These are phyloP conservation scores for Kregervanrija fluxuum DNA, from an alignment of 805 yeast species.

Conservation along the genomic window DNA sequence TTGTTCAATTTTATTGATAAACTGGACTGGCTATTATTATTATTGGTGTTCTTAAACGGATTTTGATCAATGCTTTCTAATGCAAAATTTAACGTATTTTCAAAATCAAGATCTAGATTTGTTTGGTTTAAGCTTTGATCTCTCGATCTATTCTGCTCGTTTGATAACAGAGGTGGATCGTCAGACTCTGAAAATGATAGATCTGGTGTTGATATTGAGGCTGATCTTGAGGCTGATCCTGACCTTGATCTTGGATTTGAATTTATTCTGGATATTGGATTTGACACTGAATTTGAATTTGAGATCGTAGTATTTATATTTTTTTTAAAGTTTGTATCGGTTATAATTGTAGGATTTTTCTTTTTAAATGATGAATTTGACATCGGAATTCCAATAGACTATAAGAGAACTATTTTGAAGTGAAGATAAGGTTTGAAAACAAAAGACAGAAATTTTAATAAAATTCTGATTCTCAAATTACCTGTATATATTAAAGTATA, in stretches of 20 bases:
- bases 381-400: no score
- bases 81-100: slow-evolving; percentile 59
- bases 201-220: background rate
- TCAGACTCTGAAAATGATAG: background rate
- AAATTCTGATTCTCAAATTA: no score
- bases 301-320: no score
- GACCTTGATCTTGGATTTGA: background rate
- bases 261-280: no score
- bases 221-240: slow-evolving; percentile 1
- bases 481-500: no score
- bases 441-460: no score
- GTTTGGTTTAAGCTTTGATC: slow-evolving; percentile 32
- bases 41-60: slow-evolving; percentile 25
- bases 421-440: no score
- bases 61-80: slow-evolving; percentile 41
- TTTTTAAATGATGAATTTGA: no score
- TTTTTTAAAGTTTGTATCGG: no score
- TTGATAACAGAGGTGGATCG: background rate
- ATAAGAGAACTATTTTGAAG: no score
- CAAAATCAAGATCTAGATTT: slow-evolving; percentile 52
- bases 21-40: slow-evolving; percentile 20
- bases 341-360: no score
- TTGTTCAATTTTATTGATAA: slow-evolving; percentile 5
- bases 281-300: no score
- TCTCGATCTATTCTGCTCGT: slow-evolving; percentile 4